phyloP scores from a whole-genome alignment of 208 protist genomes.

The Trypanosoma boissoni region DNA sequence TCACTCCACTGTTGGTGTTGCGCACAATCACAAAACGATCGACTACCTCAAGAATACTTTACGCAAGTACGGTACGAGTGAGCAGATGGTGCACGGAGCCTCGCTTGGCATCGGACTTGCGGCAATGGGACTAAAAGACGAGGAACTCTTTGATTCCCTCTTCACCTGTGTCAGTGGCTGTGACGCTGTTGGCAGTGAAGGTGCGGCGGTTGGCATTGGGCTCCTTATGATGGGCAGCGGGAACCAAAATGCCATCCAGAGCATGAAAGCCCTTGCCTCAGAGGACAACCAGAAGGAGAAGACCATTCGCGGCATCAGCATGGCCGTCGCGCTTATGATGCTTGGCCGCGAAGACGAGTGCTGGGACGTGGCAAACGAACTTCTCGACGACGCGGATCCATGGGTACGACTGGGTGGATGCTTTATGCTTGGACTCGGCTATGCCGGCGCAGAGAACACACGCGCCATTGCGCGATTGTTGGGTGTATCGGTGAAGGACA shows the following conservation, averaged over 20 bases:
- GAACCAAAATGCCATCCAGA: constrained; percentile 78
- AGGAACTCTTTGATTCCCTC: constrained; percentile 94
- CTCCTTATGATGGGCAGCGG: constrained; percentile 97
- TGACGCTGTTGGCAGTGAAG: constrained; percentile 97
- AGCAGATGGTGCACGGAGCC: constrained; percentile 97
- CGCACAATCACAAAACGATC: constrained; percentile 79
- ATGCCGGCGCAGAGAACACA: constrained; percentile 95
- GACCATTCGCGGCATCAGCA: constrained; percentile 97
- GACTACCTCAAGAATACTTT: constrained; percentile 78
- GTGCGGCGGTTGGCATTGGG: constrained; percentile 97
- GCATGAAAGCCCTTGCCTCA: constrained; percentile 90
- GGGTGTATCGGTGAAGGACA: constrained; percentile 97
- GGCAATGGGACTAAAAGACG: constrained; percentile 87
- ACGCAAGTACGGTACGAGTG: constrained; percentile 56
- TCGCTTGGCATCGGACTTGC: constrained; percentile 96
- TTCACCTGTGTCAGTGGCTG: constrained; percentile 94
- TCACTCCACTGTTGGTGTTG: constrained; percentile 90
- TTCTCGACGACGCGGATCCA: constrained; percentile 93
- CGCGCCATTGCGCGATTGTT: constrained; percentile 94
- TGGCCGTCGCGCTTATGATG: constrained; percentile 96
- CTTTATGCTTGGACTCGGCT: constrained; percentile 97
- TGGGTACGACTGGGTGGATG: constrained; percentile 97
- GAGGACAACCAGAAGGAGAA: constrained; percentile 99
- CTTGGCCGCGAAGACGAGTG: constrained; percentile 96
- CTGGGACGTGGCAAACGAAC: constrained; percentile 90